These are phyloP conservation scores for Talaromyces albobiverticillius DNA, from an alignment of 2,329 filamentous ascomycete species.

Conservation along the genomic window DNA sequence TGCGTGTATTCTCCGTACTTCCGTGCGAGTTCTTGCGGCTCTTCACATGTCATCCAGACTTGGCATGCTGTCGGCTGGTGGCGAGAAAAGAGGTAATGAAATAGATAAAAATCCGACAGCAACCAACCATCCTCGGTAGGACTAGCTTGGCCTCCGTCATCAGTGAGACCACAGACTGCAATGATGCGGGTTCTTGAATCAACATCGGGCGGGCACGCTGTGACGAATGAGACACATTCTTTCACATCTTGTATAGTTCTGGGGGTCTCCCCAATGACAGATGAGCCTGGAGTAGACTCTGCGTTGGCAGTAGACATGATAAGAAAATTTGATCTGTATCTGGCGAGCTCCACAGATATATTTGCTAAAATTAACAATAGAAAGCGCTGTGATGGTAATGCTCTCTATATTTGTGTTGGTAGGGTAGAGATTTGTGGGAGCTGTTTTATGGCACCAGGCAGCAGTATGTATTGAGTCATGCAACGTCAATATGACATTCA, in stretches of 20 bases:
- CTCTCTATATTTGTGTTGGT: too few relatives aligned
- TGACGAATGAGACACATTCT: background rate
- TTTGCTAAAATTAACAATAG: too few relatives aligned
- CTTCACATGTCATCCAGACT: slow-evolving; percentile 16
- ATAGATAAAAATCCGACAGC: slow-evolving; percentile 16
- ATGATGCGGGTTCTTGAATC: background rate
- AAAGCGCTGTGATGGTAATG: too few relatives aligned
- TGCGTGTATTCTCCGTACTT: slow-evolving; percentile 19
- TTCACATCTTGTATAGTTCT: background rate
- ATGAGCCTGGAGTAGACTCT: too few relatives aligned
- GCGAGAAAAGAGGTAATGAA: slow-evolving; percentile 9
- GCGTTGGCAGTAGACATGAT: too few relatives aligned
- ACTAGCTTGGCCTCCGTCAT: background rate
- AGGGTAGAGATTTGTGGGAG: too few relatives aligned
- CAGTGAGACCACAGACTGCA: slow-evolving; percentile 14
- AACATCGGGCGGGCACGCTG: background rate
- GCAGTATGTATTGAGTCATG: too few relatives aligned
- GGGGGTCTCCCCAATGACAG: too few relatives aligned
- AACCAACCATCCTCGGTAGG: slow-evolving; percentile 14
- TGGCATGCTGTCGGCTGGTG: slow-evolving; percentile 10
- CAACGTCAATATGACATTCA: too few relatives aligned
- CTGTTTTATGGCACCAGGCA: too few relatives aligned
- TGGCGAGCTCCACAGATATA: too few relatives aligned
- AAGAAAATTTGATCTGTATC: too few relatives aligned
- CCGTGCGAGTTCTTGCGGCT: slow-evolving; percentile 13